phyloP scores from a whole-genome alignment of 768 basidiomycete genomes.

The Hygrocybe coccinea region DNA sequence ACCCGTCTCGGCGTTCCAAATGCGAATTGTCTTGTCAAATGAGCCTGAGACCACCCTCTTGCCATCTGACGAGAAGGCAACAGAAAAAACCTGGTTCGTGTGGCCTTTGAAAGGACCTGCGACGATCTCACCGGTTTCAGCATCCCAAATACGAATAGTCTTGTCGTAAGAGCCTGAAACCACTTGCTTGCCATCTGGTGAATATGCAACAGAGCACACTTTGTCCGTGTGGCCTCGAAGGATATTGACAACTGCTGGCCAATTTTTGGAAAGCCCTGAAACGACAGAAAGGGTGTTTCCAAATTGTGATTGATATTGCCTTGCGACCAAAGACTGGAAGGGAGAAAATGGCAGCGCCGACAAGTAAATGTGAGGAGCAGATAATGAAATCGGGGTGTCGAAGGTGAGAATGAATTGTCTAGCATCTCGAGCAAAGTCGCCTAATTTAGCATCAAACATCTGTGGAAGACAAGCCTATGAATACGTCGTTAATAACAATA shows the following conservation, averaged over 20 bases:
- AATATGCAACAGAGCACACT: not conserved
- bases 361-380: too few relatives aligned
- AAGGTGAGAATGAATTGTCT: constrained; percentile 29
- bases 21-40: too few relatives aligned
- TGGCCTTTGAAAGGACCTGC: not conserved
- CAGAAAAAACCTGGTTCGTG: not conserved
- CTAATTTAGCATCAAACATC: not conserved
- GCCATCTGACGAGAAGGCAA: not conserved
- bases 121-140: not conserved
- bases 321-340: constrained; percentile 9
- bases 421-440: constrained; percentile 21
- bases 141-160: constrained; percentile 8
- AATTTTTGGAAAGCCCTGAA: constrained; percentile 10
- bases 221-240: not conserved
- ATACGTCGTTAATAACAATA: not conserved
- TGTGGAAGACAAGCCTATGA: not conserved
- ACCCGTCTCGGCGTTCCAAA: too few relatives aligned
- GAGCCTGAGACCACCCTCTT: too few relatives aligned
- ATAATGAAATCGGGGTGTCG: constrained; percentile 23
- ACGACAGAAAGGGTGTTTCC: constrained; percentile 10
- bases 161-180: constrained; percentile 1
- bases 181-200: constrained; percentile 1
- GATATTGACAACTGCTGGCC: constrained; percentile 16
- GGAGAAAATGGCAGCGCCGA: constrained; percentile 36
- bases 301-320: constrained; percentile 10